Evolutionary conservation across 257 asterid species (phyloP).

Genomic region (Apocynum venetum): DNA sequence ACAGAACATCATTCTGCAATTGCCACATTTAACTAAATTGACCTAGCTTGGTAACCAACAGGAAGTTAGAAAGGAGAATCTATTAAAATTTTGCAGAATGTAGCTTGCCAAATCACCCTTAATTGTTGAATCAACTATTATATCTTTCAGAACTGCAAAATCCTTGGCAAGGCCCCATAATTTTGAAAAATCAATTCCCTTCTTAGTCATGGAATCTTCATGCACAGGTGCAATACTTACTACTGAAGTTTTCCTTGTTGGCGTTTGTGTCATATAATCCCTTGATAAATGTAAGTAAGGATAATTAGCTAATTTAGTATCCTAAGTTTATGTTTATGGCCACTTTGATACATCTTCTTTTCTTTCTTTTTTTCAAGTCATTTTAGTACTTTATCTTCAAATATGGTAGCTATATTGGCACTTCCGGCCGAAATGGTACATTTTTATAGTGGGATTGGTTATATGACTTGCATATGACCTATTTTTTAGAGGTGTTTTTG

Average conservation of each 20-base stretch:
- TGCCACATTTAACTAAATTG: not conserved
- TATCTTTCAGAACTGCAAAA: constrained; percentile 59
- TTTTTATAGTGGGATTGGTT: too few relatives aligned
- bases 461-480: too few relatives aligned
- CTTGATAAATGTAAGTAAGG: constrained; percentile 34
- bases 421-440: too few relatives aligned
- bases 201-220: constrained; percentile 22
- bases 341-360: too few relatives aligned
- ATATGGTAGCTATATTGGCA: too few relatives aligned
- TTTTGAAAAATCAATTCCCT: constrained; percentile 32
- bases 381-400: too few relatives aligned
- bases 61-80: not conserved
- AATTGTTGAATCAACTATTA: constrained; percentile 65
- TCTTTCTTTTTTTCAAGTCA: too few relatives aligned
- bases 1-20: not conserved
- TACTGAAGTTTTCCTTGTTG: constrained; percentile 20
- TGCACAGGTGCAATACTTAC: constrained; percentile 22
- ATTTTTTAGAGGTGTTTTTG: too few relatives aligned
- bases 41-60: not conserved
- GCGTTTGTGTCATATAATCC: constrained; percentile 29
- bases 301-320: too few relatives aligned
- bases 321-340: too few relatives aligned
- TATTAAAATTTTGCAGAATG: constrained; percentile 2
- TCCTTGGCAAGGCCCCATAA: constrained; percentile 84
- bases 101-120: constrained; percentile 69